Conservation (phyloP, 2,329 filamentous ascomycete genomes). For the Septoria linicola region DNA sequence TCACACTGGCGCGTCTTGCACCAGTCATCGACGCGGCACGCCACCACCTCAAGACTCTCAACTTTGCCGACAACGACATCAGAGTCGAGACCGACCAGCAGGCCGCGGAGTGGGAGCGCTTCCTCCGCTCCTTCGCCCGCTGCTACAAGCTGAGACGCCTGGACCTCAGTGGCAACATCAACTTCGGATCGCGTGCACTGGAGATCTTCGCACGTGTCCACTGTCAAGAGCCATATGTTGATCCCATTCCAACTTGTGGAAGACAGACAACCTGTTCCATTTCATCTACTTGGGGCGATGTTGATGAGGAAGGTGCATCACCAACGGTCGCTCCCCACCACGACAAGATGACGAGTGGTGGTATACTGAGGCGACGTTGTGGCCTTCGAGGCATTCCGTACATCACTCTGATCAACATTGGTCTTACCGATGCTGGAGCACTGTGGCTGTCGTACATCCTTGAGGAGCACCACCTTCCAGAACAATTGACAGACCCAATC, state of each 20-base stretch:
- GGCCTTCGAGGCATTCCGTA: conserved; percentile 45
- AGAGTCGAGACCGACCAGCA: conserved; percentile 40
- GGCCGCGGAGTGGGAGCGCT: conserved; percentile 44
- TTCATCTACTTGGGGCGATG: conserved; percentile 23
- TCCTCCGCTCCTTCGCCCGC: conserved; percentile 45
- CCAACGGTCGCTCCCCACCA: conserved; percentile 1
- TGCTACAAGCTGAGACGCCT: conserved; percentile 47
- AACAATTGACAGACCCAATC: conserved; percentile 37
- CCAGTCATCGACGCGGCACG: conserved; percentile 43
- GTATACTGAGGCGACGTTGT: conserved; percentile 29
- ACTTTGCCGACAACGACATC: conserved; percentile 50
- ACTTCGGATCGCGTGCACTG: conserved; percentile 45
- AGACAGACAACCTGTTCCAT: conserved; percentile 29
- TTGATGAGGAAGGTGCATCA: conserved; percentile 11
- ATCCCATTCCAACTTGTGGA: conserved; percentile 33
- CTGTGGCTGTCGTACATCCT: conserved; percentile 45
- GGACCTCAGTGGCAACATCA: conserved; percentile 47
- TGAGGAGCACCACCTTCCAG: conserved; percentile 41
- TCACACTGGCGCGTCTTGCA: conserved; percentile 44
- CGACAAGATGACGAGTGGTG: conserved; percentile 24
- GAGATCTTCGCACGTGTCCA: conserved; percentile 49
- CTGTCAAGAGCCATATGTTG: conserved; percentile 35
- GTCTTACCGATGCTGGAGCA: conserved; percentile 41
- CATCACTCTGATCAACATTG: conserved; percentile 39
- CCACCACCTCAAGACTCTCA: conserved; percentile 49